Evolutionary conservation across 2,329 filamentous ascomycete species (phyloP), one percentile per base, ranked within the genome.

Genomic region (Trichoderma pleuroti): DNA sequence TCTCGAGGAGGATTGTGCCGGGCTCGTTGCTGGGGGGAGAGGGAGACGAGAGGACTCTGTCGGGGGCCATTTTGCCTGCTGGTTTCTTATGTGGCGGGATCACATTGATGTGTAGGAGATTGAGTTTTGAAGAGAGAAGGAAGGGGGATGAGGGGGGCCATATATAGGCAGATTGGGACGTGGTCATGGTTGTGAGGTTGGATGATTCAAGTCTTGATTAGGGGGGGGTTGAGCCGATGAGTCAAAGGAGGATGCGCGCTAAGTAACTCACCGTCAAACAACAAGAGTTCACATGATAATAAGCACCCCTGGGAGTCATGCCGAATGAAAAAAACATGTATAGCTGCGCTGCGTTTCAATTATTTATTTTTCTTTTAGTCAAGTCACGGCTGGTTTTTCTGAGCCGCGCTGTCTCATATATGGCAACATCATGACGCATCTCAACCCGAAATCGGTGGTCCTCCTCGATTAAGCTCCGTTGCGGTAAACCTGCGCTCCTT

Each of bases 401-500:
- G 16, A 21, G 21, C 24, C 39, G 52, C 28, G 7, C 56, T 7
- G 39, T 60, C 66, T 18, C 59, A 52, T 61, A 28, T 61, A 46
- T 32, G 56, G 49, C 32, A 63, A 34, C 34, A 63, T 70, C 26
- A 56, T 63, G 57, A 63, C 28, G 39, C 14, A 63, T 18, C 28
- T 59, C 34, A 49, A 52, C 4, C 34, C 36, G 32, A 26, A 5
- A 39, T 21, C 28, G 26, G 11, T 16, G n/a, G 16, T 34, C n/a
- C 59, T 42, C n/a, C 54, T 28, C 12, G 12, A 71, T 82, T 78
- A 93, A 68, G 90, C 89, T 65, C 91, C 91, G 77, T 91, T 92
- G 72, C 92, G 84, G 76, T 93, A 92, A 32, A 94, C 90, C 81
- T 93, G 89, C 49, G 88, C 86, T 7, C 92, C 92, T 75, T 93